Evolutionary conservation across 2,329 filamentous ascomycete genomes (phyloP), one percentile per base, ranked within the genome.

Genomic region (Claviceps pusilla): DNA sequence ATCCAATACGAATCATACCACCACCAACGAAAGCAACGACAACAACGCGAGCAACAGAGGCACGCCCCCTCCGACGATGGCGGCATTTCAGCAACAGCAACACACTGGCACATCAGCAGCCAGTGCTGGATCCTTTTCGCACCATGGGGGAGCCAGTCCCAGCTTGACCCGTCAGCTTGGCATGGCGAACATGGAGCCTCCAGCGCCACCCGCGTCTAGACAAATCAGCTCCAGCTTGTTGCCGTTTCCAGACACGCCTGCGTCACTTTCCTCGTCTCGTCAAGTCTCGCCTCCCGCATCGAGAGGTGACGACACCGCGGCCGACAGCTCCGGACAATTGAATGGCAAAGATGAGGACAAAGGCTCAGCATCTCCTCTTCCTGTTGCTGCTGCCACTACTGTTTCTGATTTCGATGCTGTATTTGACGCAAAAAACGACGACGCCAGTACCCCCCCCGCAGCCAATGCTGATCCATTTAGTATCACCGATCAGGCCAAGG

Each of bases 191-290:
- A 71, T 70, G 51, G 82, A 87, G 47, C 73, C 76, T 52, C 73
- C 76, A 48, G 74, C 85, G 35, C 83, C 84, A 28, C 79, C 86
- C 14, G 83, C 86, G 66, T 86, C 86, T 28, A 78, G 83, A 56
- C 89, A 94, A 66, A 82, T 91, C 58, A 89, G 79, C 55, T 87
- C 89, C 6, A 83, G 79, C 63, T 85, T 86, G 65, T 71, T 91
- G 50, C 86, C 87, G 5, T 82, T 95, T 60, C 75, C 77, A 54
- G 76, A 79, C 14, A 73, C 83, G 50, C 73, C 77, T 50, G 83
- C 87, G 57, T 88, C 87, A 3, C 71, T 86, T 53, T 84, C 81
- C 54, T 89, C 87, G 24, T 93, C 89, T 16, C 83, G 86, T 33
- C 86, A 86, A 67, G 84, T 84, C 7, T 87, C 87, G 29, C 84